Conservation (phyloP, 2,329 filamentous ascomycete genomes). For the Davidsoniella virescens region DNA sequence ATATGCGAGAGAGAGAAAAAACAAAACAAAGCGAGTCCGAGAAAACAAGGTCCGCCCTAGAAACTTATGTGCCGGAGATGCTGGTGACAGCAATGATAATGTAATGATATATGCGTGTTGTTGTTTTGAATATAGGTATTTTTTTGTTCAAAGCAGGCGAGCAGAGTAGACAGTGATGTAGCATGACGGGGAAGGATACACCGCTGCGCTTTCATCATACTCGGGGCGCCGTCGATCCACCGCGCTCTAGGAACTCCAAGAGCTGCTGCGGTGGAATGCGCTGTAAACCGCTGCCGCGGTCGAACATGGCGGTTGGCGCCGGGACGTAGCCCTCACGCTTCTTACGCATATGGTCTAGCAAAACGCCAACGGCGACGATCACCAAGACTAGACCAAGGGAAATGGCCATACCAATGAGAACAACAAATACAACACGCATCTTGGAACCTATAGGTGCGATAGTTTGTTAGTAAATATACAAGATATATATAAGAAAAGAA, state of each 20-base stretch:
- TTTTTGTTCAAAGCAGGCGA: not conserved
- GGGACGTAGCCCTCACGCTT: conserved; percentile 64
- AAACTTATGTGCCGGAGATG: not conserved
- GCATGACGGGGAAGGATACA: too few relatives aligned
- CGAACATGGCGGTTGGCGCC: conserved; percentile 52
- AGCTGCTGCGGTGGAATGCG: conserved; percentile 46
- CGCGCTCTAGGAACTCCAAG: conserved; percentile 34
- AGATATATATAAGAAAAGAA: not conserved
- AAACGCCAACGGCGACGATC: conserved; percentile 57
- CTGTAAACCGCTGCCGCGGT: conserved; percentile 40
- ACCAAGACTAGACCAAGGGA: conserved; percentile 62
- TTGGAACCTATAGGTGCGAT: conserved; percentile 28
- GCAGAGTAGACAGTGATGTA: not conserved
- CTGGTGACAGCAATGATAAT: not conserved
- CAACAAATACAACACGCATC: conserved; percentile 59
- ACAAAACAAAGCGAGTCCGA: not conserved
- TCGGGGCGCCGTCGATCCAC: conserved; percentile 34
- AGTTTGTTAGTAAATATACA: conserved; percentile 11
- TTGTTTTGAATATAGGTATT: not conserved
- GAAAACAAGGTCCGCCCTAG: not conserved
- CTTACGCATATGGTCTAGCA: conserved; percentile 61
- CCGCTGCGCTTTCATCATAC: not conserved
- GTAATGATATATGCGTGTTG: not conserved
- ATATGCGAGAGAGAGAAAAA: not conserved
- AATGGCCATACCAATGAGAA: conserved; percentile 67